Evolutionary conservation across 148 eudicot genomes (phyloP).

Genomic region (Euryodendron excelsum): DNA sequence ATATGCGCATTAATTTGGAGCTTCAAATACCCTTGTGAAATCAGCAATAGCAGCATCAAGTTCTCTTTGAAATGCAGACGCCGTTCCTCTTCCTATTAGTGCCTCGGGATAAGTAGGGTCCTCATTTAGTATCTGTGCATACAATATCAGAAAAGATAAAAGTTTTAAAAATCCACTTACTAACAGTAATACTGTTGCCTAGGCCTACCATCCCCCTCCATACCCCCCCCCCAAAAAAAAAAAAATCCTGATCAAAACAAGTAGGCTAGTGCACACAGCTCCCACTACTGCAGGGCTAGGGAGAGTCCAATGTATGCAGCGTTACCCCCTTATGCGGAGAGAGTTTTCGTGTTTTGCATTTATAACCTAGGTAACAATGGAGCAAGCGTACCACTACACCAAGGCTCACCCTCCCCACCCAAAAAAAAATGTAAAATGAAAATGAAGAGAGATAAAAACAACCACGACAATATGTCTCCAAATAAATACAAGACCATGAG

Average conservation of each 20-base stretch:
- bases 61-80: conserved; percentile 95
- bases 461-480: neutral
- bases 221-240: neutral
- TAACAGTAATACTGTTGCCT: neutral
- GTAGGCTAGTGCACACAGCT: too few species aligned
- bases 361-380: too few species aligned
- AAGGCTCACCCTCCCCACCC: too few species aligned
- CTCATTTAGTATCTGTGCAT: conserved; percentile 72
- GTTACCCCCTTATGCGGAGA: too few species aligned
- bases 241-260: too few species aligned
- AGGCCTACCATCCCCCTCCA: neutral
- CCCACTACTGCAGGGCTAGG: too few species aligned
- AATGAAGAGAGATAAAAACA: conserved; percentile 9
- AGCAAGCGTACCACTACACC: too few species aligned
- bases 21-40: conserved; percentile 70
- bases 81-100: conserved; percentile 96
- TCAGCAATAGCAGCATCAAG: conserved; percentile 92
- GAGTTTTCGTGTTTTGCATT: too few species aligned
- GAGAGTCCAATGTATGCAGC: too few species aligned
- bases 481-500: neutral
- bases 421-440: neutral
- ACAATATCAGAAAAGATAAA: conserved; percentile 3
- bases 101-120: conserved; percentile 96
- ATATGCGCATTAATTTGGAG: conserved; percentile 7
- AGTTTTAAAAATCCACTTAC: neutral